Conservation (phyloP, 495 filamentous ascomycete genomes). For the Schizothecium vesticola region DNA sequence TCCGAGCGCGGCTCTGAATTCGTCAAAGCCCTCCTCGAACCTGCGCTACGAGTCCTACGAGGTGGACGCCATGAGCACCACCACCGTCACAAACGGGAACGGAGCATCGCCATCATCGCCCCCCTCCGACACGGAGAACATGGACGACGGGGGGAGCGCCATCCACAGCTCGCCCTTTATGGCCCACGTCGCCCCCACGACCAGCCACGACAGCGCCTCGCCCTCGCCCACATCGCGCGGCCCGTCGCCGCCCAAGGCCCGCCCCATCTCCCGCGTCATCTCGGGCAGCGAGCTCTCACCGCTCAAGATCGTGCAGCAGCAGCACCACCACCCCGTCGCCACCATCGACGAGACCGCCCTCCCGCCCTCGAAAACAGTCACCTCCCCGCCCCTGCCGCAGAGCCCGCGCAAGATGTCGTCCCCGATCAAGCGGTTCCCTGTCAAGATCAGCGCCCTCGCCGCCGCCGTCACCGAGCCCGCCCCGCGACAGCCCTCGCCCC, state of each 20-base stretch:
- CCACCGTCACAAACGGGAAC: background rate
- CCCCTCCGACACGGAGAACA: background rate
- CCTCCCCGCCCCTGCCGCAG: slow-evolving; percentile 26
- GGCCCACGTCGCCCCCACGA: background rate
- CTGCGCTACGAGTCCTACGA: slow-evolving; percentile 27
- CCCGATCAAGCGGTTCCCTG: slow-evolving; percentile 51
- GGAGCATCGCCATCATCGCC: background rate
- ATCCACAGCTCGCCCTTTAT: background rate
- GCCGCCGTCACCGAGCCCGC: slow-evolving; percentile 20
- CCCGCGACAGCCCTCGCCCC: slow-evolving; percentile 20
- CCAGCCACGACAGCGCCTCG: background rate
- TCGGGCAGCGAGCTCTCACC: slow-evolving; percentile 46
- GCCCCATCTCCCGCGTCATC: slow-evolving; percentile 41
- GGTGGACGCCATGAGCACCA: slow-evolving; percentile 17
- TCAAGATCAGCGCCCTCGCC: slow-evolving; percentile 37
- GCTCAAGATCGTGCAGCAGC: slow-evolving; percentile 42
- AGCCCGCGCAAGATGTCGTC: slow-evolving; percentile 43
- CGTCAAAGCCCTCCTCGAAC: slow-evolving; percentile 27
- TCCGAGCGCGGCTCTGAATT: slow-evolving; percentile 33
- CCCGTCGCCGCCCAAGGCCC: slow-evolving; percentile 34
- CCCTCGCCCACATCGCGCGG: slow-evolving; percentile 20
- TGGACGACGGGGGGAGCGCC: background rate
- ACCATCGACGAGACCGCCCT: slow-evolving; percentile 14
- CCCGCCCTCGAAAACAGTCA: slow-evolving; percentile 20
- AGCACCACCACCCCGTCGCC: slow-evolving; percentile 13